Percentiles rank a stretch among this genome's conserved stretches.
Evolutionary conservation across 306 rosid genomes (phyloP).

Genomic region (Quercus bicolor): DNA sequence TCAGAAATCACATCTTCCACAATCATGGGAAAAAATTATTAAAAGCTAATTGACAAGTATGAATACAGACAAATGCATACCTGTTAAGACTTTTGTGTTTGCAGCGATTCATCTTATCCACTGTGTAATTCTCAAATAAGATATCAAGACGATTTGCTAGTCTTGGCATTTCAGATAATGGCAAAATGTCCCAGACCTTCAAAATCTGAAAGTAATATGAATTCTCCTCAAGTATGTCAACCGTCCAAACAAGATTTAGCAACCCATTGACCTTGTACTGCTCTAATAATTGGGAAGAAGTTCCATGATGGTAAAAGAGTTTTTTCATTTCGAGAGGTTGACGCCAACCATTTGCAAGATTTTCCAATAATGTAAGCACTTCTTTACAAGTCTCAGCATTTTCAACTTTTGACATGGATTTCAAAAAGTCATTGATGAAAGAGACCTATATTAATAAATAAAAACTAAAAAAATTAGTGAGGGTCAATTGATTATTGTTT

Average conservation of each 20-base stretch:
- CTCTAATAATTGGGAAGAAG: slow-evolving; percentile 25
- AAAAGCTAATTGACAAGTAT: background rate
- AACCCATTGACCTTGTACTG: slow-evolving; percentile 12
- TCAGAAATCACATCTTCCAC: too few relatives aligned
- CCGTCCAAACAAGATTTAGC: slow-evolving; percentile 27
- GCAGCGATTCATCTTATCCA: too few relatives aligned
- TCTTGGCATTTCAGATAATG: too few relatives aligned
- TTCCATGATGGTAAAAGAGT: background rate
- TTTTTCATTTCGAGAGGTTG: background rate
- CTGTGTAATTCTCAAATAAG: too few relatives aligned
- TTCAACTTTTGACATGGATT: background rate
- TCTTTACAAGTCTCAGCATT: background rate
- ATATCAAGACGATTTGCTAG: too few relatives aligned
- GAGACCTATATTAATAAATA: too few relatives aligned
- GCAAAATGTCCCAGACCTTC: too few relatives aligned
- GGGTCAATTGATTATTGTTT: background rate
- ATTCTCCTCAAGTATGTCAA: slow-evolving; percentile 18
- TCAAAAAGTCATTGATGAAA: background rate
- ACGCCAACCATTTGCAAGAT: background rate
- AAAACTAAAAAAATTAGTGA: background rate
- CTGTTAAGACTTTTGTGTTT: background rate
- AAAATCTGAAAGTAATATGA: too few relatives aligned
- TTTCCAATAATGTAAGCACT: background rate
- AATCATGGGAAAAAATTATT: too few relatives aligned
- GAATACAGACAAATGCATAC: background rate